These are phyloP conservation scores for Polygonum aviculare DNA, from an alignment of 148 eudicot species.

Conservation along the genomic window DNA sequence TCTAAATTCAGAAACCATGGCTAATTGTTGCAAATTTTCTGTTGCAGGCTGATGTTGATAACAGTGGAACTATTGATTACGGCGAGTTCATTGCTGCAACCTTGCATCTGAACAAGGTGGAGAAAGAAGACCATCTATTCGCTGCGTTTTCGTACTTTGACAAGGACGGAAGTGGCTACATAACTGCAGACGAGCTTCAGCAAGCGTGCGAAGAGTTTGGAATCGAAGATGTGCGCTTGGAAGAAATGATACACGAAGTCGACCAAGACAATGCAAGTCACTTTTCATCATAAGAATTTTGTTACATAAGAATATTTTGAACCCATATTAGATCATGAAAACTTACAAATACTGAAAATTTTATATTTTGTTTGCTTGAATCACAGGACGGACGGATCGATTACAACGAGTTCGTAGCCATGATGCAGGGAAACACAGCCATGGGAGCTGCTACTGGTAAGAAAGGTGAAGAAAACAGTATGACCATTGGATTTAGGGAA, in stretches of 20 bases:
- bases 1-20: background rate
- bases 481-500: slow-evolving; percentile 8
- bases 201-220: slow-evolving; percentile 36
- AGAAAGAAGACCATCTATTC: slow-evolving; percentile 32
- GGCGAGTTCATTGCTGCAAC: slow-evolving; percentile 44
- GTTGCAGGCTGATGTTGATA: slow-evolving; percentile 36
- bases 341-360: too few relatives aligned
- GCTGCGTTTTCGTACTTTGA: slow-evolving; percentile 38
- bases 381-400: slow-evolving; percentile 34
- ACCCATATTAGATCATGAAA: too few relatives aligned
- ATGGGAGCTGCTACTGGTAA: background rate
- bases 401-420: slow-evolving; percentile 23
- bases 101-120: slow-evolving; percentile 37
- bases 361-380: background rate
- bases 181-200: slow-evolving; percentile 36
- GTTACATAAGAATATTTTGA: too few relatives aligned
- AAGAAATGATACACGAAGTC: slow-evolving; percentile 35
- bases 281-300: background rate
- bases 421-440: slow-evolving; percentile 19
- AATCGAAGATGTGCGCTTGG: slow-evolving; percentile 25
- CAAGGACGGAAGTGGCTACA: slow-evolving; percentile 42
- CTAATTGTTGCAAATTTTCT: background rate
- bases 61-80: slow-evolving; percentile 40
- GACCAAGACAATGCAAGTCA: slow-evolving; percentile 37
- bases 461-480: slow-evolving; percentile 5